Base-by-base conservation (phyloP, 2,329 filamentous ascomycete species). In the Didymella pinodella region DNA sequence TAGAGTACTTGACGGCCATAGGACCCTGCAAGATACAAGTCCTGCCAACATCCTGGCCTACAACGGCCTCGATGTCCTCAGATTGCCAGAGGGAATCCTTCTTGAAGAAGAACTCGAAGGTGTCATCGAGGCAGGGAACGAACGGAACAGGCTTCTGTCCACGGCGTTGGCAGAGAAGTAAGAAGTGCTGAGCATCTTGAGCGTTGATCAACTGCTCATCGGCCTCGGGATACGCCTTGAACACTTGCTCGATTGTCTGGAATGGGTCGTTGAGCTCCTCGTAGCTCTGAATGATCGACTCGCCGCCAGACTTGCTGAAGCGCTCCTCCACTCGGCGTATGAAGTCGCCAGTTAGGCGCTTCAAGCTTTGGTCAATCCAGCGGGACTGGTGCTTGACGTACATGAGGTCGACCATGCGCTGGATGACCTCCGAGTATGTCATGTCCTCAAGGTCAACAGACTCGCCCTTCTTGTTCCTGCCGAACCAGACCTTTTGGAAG, bases 1-100 rank as follows among this genome's bases (percentile, higher is more conserved):
- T 97, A 0, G 93, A 96, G 81, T 93, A 98, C 78, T 90, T 94
- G 71, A 87, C 95, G 54, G 95, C 91, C 81, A 93, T 93, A 5
- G 95, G 95, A 18, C 95, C 96, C 77, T 99, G 95, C 36, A 99
- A 83, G 75, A 99, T 97, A 82, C 93, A 97, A 44, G 93, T 97
- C 75, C 96, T 88, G 64, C 92, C 93, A 59, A 99, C 95, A 75
- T 99, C 96, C 79, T 98, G 95, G 68, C 85, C 94, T 61, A 97
- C 93, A 57, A 99, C 93, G 53, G 95, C 95, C 72, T 96, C 94
- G 11, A 99, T 84, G 73, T 99, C 95, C 80, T 99, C 95, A 0
- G 95, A 98, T 80, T 99, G 95, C 95, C 95, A 99, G 7, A 99
- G 86, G 1, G 95, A 99, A 78, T 99, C 95, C 83, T 99, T 99